Base-by-base conservation (phyloP, 2,329 filamentous ascomycete genomes). In the Pyricularia grisea region DNA sequence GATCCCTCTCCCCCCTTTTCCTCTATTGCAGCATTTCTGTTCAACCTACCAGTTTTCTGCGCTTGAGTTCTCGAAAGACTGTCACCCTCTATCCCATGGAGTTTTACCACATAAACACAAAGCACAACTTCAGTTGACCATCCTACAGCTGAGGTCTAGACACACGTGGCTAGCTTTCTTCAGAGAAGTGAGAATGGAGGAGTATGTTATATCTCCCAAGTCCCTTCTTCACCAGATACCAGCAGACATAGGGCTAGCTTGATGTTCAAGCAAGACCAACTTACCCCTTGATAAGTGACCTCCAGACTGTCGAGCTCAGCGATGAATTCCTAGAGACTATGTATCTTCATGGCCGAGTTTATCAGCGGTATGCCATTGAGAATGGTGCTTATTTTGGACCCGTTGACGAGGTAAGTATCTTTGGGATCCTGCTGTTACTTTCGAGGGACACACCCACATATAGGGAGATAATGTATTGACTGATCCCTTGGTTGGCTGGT, bases 361-460 rank as follows among this genome's bases (percentile, higher is more conserved):
- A 88, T 76, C 90, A 93, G 72, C 84, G 84, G 74, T 88, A 89
- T 79, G 85, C 90, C 25, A 77, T 92, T 68, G 83, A 88, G 33
- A 87, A 90, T 72, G 82, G 81, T 50, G 84, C 87, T 71, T 91
- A 91, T 76, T 89, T 91, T 73, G 86, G 82, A 65, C 91, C 91
- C 10, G 82, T 91, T 69, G 91, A 93, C 75, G 89, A 92, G 82
- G 91, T 92, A 82, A 12, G 33, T 14, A 36, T 12, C 12, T 14
- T 14, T 36, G 12, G 12, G 33, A 36, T 36, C 10, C 14, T 36
- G 11, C 6, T 12, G 12, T 36, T 12, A 6, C 6, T 36, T 36
- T 36, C 11, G 11, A 36, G 33, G 11, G 5, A 33, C 31, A 33
- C 9, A 33, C 30, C 30, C 7, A 4, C 30, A 30, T 30, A 3